Evolutionary conservation across 768 basidiomycete genomes (phyloP), one percentile per base, ranked within the genome.

Genomic region (Phlebiopsis flavidoalba): DNA sequence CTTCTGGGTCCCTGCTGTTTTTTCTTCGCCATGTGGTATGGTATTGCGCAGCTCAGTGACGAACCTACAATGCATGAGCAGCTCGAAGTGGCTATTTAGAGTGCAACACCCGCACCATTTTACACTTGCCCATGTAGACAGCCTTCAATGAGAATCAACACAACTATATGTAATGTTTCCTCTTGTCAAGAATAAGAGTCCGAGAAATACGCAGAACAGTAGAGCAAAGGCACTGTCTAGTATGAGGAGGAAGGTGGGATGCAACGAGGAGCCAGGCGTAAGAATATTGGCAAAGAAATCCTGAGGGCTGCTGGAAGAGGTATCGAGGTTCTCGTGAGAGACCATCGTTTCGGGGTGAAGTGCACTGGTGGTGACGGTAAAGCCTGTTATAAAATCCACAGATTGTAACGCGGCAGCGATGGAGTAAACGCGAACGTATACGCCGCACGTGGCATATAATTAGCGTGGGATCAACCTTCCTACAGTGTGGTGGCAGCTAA

Each of bases 71-170:
- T 5, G 87, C 79, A 67, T 87, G 85, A 86, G 87, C 90, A 69
- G 67, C 60, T 31, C 48, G 21, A 26, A n/a, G 46, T 5, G 24
- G 1, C 10, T 35, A 40, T 50, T 31, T 21, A 24, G 15, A 7
- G 21, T 17, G 12, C 12, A 48, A 36, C 14, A 46, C 26, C 65
- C 80, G 60, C 71, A 89, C 92, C 91, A 93, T 74, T 93, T 92
- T 0, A 92, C 79, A 64, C 86, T 91, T 33, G 76, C 86, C 91
- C 90, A 93, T n/a, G n/a, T 33, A 94, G 75, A 33, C 78, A 81
- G 14, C 86, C 67, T 66, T 86, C 85, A 60, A 94, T 86, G 1
- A 69, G 74, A 62, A 88, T 86, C 12, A 94, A 75, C 24, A 77
- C 77, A 31, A 91, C 77, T 35, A 93, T 75, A 67, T 94, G 92